Evolutionary conservation across 2,329 filamentous ascomycete species (phyloP), one percentile per base, ranked within the genome.

Genomic region (Fusarium fujikuroi): DNA sequence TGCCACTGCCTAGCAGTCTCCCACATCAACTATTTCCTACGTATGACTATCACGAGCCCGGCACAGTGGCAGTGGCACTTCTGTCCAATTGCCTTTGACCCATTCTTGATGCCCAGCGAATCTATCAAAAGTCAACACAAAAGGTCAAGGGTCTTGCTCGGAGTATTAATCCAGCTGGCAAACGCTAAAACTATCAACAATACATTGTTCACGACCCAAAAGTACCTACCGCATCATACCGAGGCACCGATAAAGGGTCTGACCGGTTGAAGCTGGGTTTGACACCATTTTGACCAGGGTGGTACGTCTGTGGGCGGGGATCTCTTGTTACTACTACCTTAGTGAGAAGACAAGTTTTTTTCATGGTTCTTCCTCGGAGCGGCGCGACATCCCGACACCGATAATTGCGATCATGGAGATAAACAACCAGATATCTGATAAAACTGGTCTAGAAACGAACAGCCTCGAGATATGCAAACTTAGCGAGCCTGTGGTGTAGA

Each of bases 401-500:
- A 40, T 50, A 32, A 42, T 57, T 36, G 19, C 47, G 43, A 69
- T 36, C 44, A 39, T 69, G 47, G 39, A 56, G 50, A 49, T 34
- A n/a, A 15, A 19, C n/a, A 21, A 30, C 25, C 49, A 62, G 47
- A 47, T 50, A 63, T 44, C 43, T 52, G 44, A 57, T 50, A 36
- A 30, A 56, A 56, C 52, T 59, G 47, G 25, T 56, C 30, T 43
- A 58, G 59, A 60, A 40, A 44, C 21, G 34, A 18, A 40, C 49
- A n/a, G 32, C 47, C 37, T 56, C 11, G 32, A 62, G 32, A 68
- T 63, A 68, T 52, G 34, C 44, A 68, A 71, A 50, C 66, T 71
- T 73, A 63, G 56, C 65, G 58, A 76, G 54, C 72, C 66, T 66
- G 73, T 66, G 73, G 69, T 63, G 71, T 66, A 77, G 75, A 77